Evolutionary conservation across 306 rosid genomes (phyloP).

Genomic region (Hylodesmum podocarpum): DNA sequence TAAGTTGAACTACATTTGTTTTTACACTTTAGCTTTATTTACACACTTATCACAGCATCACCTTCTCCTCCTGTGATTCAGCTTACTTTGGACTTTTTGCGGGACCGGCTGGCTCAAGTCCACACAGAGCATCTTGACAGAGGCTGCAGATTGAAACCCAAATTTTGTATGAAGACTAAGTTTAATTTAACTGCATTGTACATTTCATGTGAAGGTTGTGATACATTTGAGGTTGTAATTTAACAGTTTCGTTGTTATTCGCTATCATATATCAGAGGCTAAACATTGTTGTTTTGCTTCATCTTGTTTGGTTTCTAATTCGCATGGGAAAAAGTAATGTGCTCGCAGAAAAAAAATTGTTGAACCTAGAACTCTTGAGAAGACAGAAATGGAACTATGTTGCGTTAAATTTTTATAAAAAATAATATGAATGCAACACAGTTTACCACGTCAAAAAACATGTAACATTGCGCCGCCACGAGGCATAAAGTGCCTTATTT

Average conservation of each 20-base stretch:
- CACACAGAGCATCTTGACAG: slow-evolving; percentile 71
- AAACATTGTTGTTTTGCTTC: not conserved
- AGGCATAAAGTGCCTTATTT: not conserved
- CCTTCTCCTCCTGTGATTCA: slow-evolving; percentile 33
- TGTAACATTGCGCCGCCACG: not conserved
- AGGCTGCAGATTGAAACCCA: slow-evolving; percentile 70
- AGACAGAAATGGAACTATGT: not conserved
- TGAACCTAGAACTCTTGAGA: not conserved
- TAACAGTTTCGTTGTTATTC: slow-evolving; percentile 27
- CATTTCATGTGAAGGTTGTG: slow-evolving; percentile 63
- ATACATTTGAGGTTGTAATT: slow-evolving; percentile 70
- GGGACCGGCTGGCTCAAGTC: slow-evolving; percentile 67
- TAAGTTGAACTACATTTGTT: not conserved
- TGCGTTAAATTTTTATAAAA: not conserved
- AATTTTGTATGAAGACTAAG: slow-evolving; percentile 58
- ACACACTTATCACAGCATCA: not conserved
- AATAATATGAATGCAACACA: not conserved
- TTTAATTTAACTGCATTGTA: slow-evolving; percentile 79
- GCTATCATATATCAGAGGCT: not conserved
- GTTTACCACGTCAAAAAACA: not conserved
- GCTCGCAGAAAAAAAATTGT: not conserved
- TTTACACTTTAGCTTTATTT: not conserved
- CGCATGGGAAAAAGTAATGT: not conserved
- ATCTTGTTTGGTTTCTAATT: slow-evolving; percentile 17
- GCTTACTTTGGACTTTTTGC: slow-evolving; percentile 66